Percentiles rank a stretch among this genome's conserved stretches.
These are phyloP conservation scores for Sporothrix dimorphospora DNA, from an alignment of 2,329 filamentous ascomycete species.

Conservation along the genomic window DNA sequence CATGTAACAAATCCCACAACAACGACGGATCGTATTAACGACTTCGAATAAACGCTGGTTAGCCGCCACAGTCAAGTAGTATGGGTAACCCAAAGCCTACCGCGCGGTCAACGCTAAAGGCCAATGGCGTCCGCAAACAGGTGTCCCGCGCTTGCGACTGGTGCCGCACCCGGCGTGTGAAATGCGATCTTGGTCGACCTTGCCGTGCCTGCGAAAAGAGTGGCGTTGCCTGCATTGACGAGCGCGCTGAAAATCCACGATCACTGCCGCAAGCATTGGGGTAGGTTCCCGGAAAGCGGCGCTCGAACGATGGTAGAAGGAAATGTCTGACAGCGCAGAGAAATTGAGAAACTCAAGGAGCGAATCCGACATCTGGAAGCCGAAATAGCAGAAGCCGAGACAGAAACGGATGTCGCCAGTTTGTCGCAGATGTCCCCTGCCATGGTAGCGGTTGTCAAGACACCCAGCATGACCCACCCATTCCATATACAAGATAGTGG, in stretches of 20 bases:
- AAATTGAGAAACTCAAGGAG: slow-evolving; percentile 22
- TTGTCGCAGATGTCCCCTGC: neutral
- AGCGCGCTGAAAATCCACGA: slow-evolving; percentile 13
- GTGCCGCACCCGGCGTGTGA: slow-evolving; percentile 26
- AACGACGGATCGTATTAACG: no score
- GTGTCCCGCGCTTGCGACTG: slow-evolving; percentile 29
- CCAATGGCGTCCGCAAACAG: slow-evolving; percentile 21
- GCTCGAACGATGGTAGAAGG: no score
- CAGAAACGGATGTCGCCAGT: neutral
- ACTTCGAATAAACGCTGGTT: no score
- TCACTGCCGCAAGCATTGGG: slow-evolving; percentile 27
- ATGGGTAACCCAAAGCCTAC: neutral
- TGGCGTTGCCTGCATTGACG: slow-evolving; percentile 11
- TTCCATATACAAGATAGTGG: neutral
- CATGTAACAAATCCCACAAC: no score
- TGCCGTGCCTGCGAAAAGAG: slow-evolving; percentile 22
- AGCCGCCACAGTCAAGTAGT: neutral
- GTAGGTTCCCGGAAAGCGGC: neutral
- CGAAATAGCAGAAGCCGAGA: neutral
- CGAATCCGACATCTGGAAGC: slow-evolving; percentile 23
- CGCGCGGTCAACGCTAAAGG: neutral
- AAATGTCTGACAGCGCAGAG: neutral
- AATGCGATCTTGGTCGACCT: slow-evolving; percentile 26
- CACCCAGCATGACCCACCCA: neutral
- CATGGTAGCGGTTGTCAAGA: neutral